Conservation (phyloP, 768 basidiomycete species). For the Suillus weaverae region DNA sequence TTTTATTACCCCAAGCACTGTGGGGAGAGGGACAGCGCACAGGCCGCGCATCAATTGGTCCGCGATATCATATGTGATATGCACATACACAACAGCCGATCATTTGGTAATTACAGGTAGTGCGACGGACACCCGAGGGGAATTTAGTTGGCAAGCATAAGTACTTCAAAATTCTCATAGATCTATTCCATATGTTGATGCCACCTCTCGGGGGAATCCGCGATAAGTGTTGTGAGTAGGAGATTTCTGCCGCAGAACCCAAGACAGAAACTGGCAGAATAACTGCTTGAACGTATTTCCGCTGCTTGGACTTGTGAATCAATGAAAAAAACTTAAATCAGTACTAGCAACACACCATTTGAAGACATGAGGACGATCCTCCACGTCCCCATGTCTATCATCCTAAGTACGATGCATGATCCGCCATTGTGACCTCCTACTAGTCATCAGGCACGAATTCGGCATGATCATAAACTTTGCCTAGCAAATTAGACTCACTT, state of each 20-base stretch:
- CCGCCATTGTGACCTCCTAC: neutral
- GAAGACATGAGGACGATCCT: neutral
- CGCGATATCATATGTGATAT: neutral
- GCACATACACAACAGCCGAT: neutral
- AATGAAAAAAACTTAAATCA: neutral
- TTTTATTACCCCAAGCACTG: too few relatives aligned
- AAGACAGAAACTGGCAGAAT: neutral
- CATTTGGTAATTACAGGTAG: neutral
- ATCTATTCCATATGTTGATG: neutral
- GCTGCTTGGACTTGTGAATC: neutral
- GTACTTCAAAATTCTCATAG: neutral
- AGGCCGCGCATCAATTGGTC: neutral
- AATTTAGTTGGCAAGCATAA: neutral
- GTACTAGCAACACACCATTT: neutral
- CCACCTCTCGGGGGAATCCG: neutral
- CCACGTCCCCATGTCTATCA: neutral
- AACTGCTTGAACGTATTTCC: neutral
- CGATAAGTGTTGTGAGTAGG: neutral
- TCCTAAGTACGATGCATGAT: neutral
- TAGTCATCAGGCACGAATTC: neutral
- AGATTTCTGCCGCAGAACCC: neutral
- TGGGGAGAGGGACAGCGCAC: neutral
- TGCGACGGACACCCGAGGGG: neutral
- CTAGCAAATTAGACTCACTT: neutral
- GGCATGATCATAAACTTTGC: neutral